phyloP scores from a whole-genome alignment of 495 filamentous ascomycete species.

The Aspergillus egyptiacus region DNA sequence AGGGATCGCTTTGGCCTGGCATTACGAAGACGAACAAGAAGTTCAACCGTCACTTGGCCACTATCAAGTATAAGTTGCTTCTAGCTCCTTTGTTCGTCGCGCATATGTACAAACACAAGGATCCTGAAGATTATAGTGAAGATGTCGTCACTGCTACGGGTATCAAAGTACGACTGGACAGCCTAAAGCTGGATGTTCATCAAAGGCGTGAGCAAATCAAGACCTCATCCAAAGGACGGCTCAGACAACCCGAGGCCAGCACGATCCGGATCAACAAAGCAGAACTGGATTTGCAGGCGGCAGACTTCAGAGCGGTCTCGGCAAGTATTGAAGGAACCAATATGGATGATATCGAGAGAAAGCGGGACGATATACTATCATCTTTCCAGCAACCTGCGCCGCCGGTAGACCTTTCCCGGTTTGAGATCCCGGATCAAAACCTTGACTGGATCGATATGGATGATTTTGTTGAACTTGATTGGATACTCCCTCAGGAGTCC shows the following conservation, averaged over 20 bases:
- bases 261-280: constrained; percentile 94
- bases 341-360: constrained; percentile 62
- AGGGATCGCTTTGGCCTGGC: constrained; percentile 85
- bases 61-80: constrained; percentile 93
- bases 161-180: constrained; percentile 87
- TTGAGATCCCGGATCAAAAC: constrained; percentile 91
- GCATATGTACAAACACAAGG: constrained; percentile 98
- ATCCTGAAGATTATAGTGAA: constrained; percentile 77
- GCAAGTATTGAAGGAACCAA: constrained; percentile 79
- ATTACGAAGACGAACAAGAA: constrained; percentile 96
- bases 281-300: constrained; percentile 84
- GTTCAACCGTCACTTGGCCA: constrained; percentile 91
- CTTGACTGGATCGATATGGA: constrained; percentile 98
- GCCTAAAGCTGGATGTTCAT: constrained; percentile 93
- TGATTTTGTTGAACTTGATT: constrained; percentile 96
- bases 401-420: constrained; percentile 72
- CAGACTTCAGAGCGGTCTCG: constrained; percentile 89
- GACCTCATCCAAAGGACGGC: constrained; percentile 65
- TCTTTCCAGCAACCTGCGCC: constrained; percentile 48
- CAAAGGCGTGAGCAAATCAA: constrained; percentile 88
- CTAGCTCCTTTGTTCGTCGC: constrained; percentile 89
- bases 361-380: constrained; percentile 50
- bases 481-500: constrained; percentile 84
- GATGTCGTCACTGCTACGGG: constrained; percentile 84
- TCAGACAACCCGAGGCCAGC: constrained; percentile 69